These are phyloP conservation scores for Peniophora sp. DNA, from an alignment of 1,284 basidiomycete species.

Conservation along the genomic window DNA sequence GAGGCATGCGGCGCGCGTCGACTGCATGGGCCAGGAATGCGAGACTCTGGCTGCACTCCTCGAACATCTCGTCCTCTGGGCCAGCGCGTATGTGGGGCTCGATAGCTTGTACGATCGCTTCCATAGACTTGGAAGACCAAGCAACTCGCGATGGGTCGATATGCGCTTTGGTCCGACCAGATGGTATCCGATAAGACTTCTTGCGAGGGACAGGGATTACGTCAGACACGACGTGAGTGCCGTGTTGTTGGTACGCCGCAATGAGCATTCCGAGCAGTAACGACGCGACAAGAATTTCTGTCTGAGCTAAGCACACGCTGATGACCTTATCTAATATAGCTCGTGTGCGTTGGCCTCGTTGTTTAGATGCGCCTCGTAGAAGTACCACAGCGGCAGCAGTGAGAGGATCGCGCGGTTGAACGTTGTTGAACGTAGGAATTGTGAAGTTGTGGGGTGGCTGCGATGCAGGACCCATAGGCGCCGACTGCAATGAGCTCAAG, in stretches of 20 bases:
- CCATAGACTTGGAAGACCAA: background rate
- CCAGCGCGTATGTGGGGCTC: slow-evolving; percentile 6
- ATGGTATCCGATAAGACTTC: slow-evolving; percentile 7
- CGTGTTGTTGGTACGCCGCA: slow-evolving; percentile 47
- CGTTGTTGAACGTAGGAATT: background rate
- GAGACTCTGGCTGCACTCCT: slow-evolving; percentile 42
- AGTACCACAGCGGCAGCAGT: slow-evolving; percentile 47
- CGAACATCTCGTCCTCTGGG: slow-evolving; percentile 14
- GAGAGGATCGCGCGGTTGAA: slow-evolving; percentile 23
- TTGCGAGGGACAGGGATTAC: slow-evolving; percentile 12
- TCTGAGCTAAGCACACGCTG: slow-evolving; percentile 59
- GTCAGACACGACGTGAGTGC: slow-evolving; percentile 3
- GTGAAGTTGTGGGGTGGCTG: background rate
- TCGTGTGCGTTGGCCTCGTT: slow-evolving; percentile 44
- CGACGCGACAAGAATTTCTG: slow-evolving; percentile 66
- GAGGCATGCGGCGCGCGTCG: slow-evolving; percentile 39
- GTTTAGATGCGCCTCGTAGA: slow-evolving; percentile 42
- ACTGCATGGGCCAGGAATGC: slow-evolving; percentile 48
- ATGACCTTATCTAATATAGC: slow-evolving; percentile 56
- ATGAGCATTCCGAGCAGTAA: slow-evolving; percentile 59
- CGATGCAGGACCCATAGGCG: background rate
- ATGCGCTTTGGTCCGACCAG: background rate
- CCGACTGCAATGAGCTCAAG: slow-evolving; percentile 24
- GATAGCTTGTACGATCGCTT: background rate
- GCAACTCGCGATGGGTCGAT: background rate